These are phyloP conservation scores for Aspergillus niger DNA, from an alignment of 2,329 filamentous ascomycete genomes.

Conservation along the genomic window DNA sequence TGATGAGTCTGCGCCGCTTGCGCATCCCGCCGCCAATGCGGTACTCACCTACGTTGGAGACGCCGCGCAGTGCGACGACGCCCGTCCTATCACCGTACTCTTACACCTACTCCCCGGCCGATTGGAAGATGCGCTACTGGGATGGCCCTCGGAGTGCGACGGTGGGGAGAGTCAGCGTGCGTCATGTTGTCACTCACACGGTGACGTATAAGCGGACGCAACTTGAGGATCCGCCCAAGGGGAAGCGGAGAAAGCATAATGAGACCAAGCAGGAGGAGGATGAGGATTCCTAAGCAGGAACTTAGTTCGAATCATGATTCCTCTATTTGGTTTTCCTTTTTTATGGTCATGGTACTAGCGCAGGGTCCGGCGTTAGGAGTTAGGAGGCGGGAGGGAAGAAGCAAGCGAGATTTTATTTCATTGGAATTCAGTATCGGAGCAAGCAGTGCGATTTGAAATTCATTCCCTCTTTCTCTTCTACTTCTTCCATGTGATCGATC, in stretches of 20 bases:
- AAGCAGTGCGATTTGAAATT: constrained; percentile 2
- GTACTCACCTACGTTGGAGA: constrained; percentile 66
- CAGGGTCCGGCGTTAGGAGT: constrained; percentile 11
- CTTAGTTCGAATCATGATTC: no score
- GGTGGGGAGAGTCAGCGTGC: constrained; percentile 66
- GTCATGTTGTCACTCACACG: constrained; percentile 91
- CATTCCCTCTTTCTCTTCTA: not conserved
- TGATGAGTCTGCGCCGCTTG: constrained; percentile 60
- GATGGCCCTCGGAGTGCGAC: constrained; percentile 63
- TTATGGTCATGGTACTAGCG: not conserved
- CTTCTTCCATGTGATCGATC: not conserved
- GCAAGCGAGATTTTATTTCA: not conserved
- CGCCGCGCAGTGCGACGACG: constrained; percentile 65
- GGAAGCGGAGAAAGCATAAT: constrained; percentile 76
- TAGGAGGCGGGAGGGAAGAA: not conserved
- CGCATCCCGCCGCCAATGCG: constrained; percentile 76
- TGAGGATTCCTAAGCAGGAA: not conserved
- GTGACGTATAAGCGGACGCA: constrained; percentile 78
- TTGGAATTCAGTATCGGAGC: not conserved
- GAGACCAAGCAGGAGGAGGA: constrained; percentile 10
- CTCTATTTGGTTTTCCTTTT: not conserved
- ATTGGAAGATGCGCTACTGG: constrained; percentile 71
- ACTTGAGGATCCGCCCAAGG: constrained; percentile 86
- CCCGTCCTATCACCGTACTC: constrained; percentile 68
- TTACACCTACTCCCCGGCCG: constrained; percentile 62